These are phyloP conservation scores for Colletotrichum caudatum DNA, from an alignment of 2,329 filamentous ascomycete species.

Conservation along the genomic window DNA sequence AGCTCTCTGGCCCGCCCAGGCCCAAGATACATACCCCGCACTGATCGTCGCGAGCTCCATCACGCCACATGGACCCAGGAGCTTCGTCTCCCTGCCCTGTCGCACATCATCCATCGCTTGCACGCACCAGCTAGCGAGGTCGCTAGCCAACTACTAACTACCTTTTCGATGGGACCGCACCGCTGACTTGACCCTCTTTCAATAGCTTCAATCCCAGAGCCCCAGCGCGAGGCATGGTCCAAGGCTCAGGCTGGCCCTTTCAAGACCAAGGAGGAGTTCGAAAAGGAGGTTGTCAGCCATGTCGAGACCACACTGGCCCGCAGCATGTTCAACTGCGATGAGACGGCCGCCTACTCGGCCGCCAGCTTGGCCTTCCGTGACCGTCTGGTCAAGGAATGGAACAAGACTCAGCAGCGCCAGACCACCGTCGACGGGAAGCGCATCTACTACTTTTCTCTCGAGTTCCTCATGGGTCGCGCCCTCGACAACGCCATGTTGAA, in stretches of 20 bases:
- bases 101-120: conserved; percentile 7
- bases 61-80: conserved; percentile 33
- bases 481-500: conserved; percentile 99
- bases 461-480: conserved; percentile 97
- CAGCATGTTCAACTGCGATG: conserved; percentile 98
- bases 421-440: conserved; percentile 92
- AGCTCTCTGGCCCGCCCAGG: conserved; percentile 40
- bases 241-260: conserved; percentile 75
- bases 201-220: conserved; percentile 83
- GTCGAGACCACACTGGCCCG: conserved; percentile 96
- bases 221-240: conserved; percentile 84
- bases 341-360: conserved; percentile 90
- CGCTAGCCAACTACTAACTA: not conserved
- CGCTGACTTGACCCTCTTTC: conserved; percentile 30
- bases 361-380: conserved; percentile 94
- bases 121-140: conserved; percentile 15
- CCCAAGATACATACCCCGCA: conserved; percentile 44
- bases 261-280: conserved; percentile 83
- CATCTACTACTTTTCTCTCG: conserved; percentile 95
- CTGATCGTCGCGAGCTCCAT: conserved; percentile 45
- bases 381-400: conserved; percentile 94
- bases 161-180: not conserved
- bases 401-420: conserved; percentile 96
- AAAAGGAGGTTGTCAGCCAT: conserved; percentile 89
- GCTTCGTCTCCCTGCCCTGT: conserved; percentile 16